A percentile compares a stretch with the other conserved stretches of the same genome.
Evolutionary conservation across 2,329 filamentous ascomycete genomes (phyloP).

Genomic region (Diaporthe capsici): DNA sequence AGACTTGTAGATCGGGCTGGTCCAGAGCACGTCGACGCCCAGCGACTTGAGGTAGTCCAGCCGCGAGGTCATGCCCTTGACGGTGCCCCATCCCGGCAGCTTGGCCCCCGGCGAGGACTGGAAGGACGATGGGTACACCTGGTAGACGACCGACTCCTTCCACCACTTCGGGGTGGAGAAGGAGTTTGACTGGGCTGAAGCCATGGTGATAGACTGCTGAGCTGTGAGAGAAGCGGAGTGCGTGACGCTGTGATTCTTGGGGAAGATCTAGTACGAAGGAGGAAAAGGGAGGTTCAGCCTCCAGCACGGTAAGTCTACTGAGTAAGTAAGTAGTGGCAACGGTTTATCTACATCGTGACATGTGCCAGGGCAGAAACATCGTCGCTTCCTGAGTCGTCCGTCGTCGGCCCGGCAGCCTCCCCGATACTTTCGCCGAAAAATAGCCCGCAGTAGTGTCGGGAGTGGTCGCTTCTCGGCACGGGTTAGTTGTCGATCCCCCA

Average conservation of each 20-base stretch:
- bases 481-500: slow-evolving; percentile 32
- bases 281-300: not conserved
- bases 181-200: slow-evolving; percentile 27
- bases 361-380: not conserved
- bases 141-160: slow-evolving; percentile 73
- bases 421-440: slow-evolving; percentile 40
- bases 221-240: not conserved
- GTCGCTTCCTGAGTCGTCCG: slow-evolving; percentile 28
- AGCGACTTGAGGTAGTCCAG: slow-evolving; percentile 68
- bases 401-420: slow-evolving; percentile 35
- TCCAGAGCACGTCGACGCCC: slow-evolving; percentile 72
- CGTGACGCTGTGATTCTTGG: not conserved
- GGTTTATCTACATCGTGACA: slow-evolving; percentile 15
- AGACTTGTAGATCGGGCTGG: slow-evolving; percentile 62
- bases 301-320: not conserved
- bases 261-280: not conserved
- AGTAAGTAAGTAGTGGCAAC: not conserved
- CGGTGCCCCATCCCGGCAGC: slow-evolving; percentile 63
- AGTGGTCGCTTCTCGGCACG: slow-evolving; percentile 32
- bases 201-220: not conserved
- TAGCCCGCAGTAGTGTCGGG: slow-evolving; percentile 37
- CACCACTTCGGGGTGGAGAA: slow-evolving; percentile 61
- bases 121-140: slow-evolving; percentile 74
- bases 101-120: slow-evolving; percentile 68
- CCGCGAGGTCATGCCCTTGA: slow-evolving; percentile 70